Base-by-base conservation (phyloP, 2,329 filamentous ascomycete genomes). In the Lecanicillium sp. region DNA sequence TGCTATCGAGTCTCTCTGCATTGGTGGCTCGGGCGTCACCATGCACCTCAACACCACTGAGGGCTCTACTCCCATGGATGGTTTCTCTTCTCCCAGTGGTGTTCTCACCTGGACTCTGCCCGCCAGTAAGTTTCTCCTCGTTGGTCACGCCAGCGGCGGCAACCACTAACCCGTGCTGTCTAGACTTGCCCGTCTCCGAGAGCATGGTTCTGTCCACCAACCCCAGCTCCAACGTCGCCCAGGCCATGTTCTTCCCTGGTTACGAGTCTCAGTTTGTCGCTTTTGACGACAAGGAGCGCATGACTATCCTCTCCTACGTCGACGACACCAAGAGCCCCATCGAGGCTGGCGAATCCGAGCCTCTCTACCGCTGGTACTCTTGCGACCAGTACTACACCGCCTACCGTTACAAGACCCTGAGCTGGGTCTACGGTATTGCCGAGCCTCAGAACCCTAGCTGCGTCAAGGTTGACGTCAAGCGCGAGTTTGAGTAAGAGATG, bases 321-420 rank as follows among this genome's bases (percentile, higher is more conserved):
- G 35, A 41, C 35, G 40, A 41, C 31, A 41, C 40, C 18, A 25
- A 37, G 22, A 25, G 20, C 35, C 40, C 40, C 25, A 28, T 38
- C 27, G 18, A 20, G 13, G 30, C 27, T 2, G 31, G 25, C 14
- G 9, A 9, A 6, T 8, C 40, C 4, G 22, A 22, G 12, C 2
- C 22, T 35, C 9, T 37, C 9, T 18, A 34, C 27, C 32, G 32
- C 25, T 41, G 40, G 40, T 35, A 37, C 27, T 4, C 34, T 19
- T 41, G 40, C 30, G 27, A 31, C 15, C 27, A 22, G 8, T 38
- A 41, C 40, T 37, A n/a, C 27, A 35, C 18, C 12, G n/a, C 25
- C 4, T 41, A 41, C 40, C 35, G 35, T 14, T 41, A 41, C 40
- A 41, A 38, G 30, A 38, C 35, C 25, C 34, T 41, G 32, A 37